Base-by-base conservation (phyloP, 2,329 filamentous ascomycete species). In the Davidsoniella neocaledoniae region DNA sequence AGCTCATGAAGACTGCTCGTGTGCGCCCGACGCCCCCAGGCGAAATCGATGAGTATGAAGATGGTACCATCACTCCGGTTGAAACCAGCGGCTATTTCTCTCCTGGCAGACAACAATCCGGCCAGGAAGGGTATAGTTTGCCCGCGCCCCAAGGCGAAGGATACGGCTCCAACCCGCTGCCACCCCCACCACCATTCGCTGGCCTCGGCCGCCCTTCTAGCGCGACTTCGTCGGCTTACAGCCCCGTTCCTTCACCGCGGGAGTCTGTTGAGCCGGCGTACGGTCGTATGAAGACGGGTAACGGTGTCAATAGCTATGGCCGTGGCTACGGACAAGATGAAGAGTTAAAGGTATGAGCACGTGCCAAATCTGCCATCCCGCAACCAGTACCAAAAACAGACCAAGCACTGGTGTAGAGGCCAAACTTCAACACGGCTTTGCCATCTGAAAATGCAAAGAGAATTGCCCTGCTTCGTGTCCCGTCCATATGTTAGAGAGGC, bases 1-100 rank as follows among this genome's bases (percentile, higher is more conserved):
- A 95, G 58, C 73, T 96, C 12, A 72, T 95, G 48, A 82, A 85
- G 45, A 69, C 76, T 4, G 87, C 86, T 59, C 94, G 94, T 66
- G 86, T 96, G 56, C 76, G 83, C 29, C 72, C 79, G 7, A 91
- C 85, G 0, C 80, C 83, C 2, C 72, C 73, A 1, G 77, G 77
- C 43, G 85, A 93, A 59, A 67, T 91, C n/a, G 82, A 86, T 49
- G 77, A 83, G 19, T 82, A 86, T 9, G 81, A 86, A 46, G 81
- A 86, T 48, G 77, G 74, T 47, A 73, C 72, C 7, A 64, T 77
- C 8, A 78, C 76, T 5, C 79, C 81, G 0, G 72, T 81, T 39
- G 80, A 83, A 51, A 79, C 77, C 5, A 74, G 74, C 1, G 77
- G 77, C 16, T 85, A 83, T 65, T 83, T 85, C 61, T 83, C 69